A percentile compares a stretch with the other conserved stretches of the same genome.
Evolutionary conservation across 2,329 filamentous ascomycete genomes (phyloP).

Genomic region (Magnaporthiopsis rhizophila): DNA sequence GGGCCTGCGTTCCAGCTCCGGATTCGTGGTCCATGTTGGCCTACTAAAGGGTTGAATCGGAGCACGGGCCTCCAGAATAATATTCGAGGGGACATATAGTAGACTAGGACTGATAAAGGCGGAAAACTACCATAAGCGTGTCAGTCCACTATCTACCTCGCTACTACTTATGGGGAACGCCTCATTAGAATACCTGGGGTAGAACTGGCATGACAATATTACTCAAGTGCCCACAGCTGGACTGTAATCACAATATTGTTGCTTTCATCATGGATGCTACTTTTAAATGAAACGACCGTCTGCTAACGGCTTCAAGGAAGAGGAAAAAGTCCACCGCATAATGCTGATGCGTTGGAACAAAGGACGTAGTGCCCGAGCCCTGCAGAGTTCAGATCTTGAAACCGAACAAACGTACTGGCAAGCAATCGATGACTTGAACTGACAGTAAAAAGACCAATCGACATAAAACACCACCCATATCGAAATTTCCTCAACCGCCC

Average conservation of each 20-base stretch:
- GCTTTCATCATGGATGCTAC: neutral
- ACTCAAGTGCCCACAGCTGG: neutral
- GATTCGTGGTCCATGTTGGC: constrained; percentile 78
- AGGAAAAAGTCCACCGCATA: neutral
- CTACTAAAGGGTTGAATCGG: constrained; percentile 35
- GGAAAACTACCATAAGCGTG: neutral
- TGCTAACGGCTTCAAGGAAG: neutral
- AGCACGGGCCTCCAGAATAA: neutral
- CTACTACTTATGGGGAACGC: neutral
- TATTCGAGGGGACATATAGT: neutral
- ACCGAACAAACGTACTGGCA: neutral
- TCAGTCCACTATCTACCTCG: neutral
- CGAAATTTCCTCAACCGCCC: neutral
- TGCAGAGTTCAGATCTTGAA: neutral
- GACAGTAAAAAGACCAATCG: neutral
- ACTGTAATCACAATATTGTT: neutral
- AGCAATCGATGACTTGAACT: neutral
- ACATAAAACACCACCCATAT: neutral
- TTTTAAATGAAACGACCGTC: neutral
- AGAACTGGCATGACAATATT: neutral
- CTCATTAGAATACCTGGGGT: no score
- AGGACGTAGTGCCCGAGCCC: neutral
- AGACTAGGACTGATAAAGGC: neutral
- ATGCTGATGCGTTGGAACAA: neutral
- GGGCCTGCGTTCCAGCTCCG: constrained; percentile 54